Conservation (phyloP, 2,329 filamentous ascomycete species). For the Penicillium sp. region DNA sequence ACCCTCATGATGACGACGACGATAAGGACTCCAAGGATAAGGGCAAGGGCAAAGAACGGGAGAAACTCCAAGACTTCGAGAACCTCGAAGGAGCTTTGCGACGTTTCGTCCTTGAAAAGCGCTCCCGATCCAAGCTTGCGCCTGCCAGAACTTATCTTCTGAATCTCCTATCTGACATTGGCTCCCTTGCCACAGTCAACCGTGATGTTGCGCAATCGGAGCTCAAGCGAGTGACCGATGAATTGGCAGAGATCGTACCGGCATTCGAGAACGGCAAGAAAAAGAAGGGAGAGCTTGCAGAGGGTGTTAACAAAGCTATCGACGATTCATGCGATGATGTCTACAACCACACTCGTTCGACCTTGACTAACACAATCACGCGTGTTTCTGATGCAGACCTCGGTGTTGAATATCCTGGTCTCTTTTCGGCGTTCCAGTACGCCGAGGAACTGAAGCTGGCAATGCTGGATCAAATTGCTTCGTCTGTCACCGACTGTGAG, state of each 20-base stretch:
- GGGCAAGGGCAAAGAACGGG: constrained; percentile 84
- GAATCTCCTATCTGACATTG: constrained; percentile 86
- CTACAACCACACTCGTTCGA: constrained; percentile 77
- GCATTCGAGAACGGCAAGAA: constrained; percentile 80
- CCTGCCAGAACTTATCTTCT: constrained; percentile 93
- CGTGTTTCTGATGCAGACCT: constrained; percentile 75
- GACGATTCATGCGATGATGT: constrained; percentile 83
- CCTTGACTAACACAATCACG: constrained; percentile 71
- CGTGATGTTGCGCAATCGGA: constrained; percentile 82
- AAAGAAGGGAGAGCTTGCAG: constrained; percentile 74
- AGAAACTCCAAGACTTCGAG: constrained; percentile 87
- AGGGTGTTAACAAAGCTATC: constrained; percentile 76
- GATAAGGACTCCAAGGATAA: constrained; percentile 67
- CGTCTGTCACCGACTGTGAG: constrained; percentile 76
- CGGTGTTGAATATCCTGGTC: constrained; percentile 80
- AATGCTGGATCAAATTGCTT: constrained; percentile 84
- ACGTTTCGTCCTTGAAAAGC: constrained; percentile 92
- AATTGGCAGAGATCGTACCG: constrained; percentile 80
- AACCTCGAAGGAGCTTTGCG: constrained; percentile 83
- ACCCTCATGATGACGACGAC: constrained; percentile 50
- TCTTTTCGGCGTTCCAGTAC: constrained; percentile 83
- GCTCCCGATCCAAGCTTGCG: constrained; percentile 89
- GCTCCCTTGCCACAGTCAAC: constrained; percentile 81
- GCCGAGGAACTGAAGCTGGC: constrained; percentile 89
- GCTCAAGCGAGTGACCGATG: constrained; percentile 75